Base-by-base conservation (phyloP, 768 basidiomycete genomes). In the Nevesoporus exiguus region DNA sequence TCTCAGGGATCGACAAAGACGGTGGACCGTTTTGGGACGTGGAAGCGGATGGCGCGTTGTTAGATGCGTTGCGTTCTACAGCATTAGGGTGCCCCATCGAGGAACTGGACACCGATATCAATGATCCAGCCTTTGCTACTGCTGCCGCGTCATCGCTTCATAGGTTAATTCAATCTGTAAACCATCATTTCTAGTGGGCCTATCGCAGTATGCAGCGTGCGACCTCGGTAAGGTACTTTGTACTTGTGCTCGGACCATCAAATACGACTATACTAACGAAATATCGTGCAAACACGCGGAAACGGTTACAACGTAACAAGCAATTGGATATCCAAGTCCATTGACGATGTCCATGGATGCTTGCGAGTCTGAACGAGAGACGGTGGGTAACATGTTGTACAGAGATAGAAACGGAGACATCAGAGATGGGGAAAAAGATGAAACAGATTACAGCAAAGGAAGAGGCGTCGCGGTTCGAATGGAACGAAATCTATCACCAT, bases 301-400 rank as follows among this genome's bases (percentile, higher is more conserved):
- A 69, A 77, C 69, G 70, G 74, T 72, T 78, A 79, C 79, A 81
- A 75, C 70, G 69, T 68, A 77, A 73, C 75, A 76, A 77, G 74
- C 71, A 73, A 71, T 65, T 76, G 73, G 73, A 71, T 66, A 72
- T 77, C 78, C 76, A 72, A 70, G 80, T 81, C 79, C 80, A 74
- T 79, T 78, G 76, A 78, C 78, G 72, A 57, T 65, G 69, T 72
- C 65, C 73, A 69, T 60, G 58, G 55, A 56, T 59, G 57, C 62
- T 70, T 67, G 64, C 63, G 54, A 56, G 49, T 59, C 53, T 62
- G 66, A 68, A 66, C 53, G 51, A 49, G 33, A 65, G 57, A 48
- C 68, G 37, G 37, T 62, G 67, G 68, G 67, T 69, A 71, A 66
- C 67, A 55, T 54, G 56, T 66, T 62, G 63, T 54, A 65, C 45